phyloP scores from a whole-genome alignment of 2,329 filamentous ascomycete species.

The Arthrobotrys conoides region DNA sequence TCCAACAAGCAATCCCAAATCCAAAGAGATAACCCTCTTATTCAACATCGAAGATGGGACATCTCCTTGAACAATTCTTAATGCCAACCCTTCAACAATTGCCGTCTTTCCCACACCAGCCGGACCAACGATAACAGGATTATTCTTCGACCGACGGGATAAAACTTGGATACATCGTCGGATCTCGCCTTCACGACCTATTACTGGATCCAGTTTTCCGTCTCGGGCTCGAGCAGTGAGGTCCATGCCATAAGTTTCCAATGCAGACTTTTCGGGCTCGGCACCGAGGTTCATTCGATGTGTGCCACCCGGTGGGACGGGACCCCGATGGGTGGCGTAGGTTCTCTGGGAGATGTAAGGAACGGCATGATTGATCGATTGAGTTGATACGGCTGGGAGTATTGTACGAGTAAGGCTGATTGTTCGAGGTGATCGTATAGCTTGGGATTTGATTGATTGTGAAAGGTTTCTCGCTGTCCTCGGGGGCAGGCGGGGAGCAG shows the following conservation, averaged over 20 bases:
- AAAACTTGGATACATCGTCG: constrained; percentile 94
- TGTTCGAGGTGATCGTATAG: constrained; percentile 23
- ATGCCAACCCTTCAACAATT: constrained; percentile 88
- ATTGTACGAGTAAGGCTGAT: constrained; percentile 24
- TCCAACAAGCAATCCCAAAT: constrained; percentile 92
- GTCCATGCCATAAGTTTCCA: constrained; percentile 93
- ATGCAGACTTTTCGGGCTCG: constrained; percentile 82
- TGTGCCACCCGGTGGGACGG: constrained; percentile 90
- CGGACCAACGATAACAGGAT: constrained; percentile 91
- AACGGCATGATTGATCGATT: constrained; percentile 40
- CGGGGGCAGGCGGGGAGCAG: constrained; percentile 46
- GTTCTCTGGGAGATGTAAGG: constrained; percentile 63
- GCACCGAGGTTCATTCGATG: constrained; percentile 91
- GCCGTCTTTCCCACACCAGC: constrained; percentile 96
- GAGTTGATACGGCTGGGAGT: constrained; percentile 39
- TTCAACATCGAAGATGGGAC: constrained; percentile 97
- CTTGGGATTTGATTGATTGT: constrained; percentile 44
- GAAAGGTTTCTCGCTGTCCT: constrained; percentile 50
- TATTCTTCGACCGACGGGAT: constrained; percentile 93
- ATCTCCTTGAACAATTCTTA: constrained; percentile 90
- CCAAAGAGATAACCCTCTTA: constrained; percentile 87
- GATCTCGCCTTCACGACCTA: constrained; percentile 91
- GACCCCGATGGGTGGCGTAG: constrained; percentile 73
- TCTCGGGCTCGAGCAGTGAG: constrained; percentile 86
- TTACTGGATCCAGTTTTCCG: constrained; percentile 95